Percentiles rank a stretch among this genome's conserved stretches.
Evolutionary conservation across 371 early-diverging fungal species (phyloP).

Genomic region (Umbelopsis sp.): DNA sequence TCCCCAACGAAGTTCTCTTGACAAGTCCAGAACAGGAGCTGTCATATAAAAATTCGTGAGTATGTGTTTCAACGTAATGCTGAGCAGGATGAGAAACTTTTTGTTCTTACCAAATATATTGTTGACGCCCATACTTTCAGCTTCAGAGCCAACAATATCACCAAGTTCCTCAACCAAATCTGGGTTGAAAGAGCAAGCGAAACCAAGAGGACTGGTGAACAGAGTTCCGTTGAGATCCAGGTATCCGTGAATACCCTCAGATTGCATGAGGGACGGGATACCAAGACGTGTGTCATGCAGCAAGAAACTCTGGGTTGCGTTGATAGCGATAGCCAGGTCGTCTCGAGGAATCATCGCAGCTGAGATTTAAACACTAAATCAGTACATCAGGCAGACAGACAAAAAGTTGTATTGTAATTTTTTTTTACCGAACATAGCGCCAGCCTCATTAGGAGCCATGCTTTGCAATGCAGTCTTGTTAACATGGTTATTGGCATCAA

Average conservation of each 20-base stretch:
- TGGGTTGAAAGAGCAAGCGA: constrained; percentile 27
- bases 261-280: constrained; percentile 30
- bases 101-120: constrained; percentile 26
- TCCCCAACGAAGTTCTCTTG: constrained; percentile 29
- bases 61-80: too few species aligned
- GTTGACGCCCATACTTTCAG: constrained; percentile 24
- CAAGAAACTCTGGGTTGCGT: constrained; percentile 27
- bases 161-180: constrained; percentile 23
- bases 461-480: constrained; percentile 21
- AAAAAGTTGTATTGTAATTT: too few species aligned
- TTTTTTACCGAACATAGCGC: constrained; percentile 24
- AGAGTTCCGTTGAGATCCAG: constrained; percentile 23
- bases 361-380: background rate
- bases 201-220: constrained; percentile 21
- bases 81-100: background rate
- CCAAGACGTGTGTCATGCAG: constrained; percentile 23
- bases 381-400: too few species aligned
- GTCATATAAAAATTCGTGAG: too few species aligned
- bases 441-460: constrained; percentile 12
- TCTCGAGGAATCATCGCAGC: constrained; percentile 25
- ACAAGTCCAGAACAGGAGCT: constrained; percentile 30
- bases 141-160: constrained; percentile 25
- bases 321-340: constrained; percentile 21
- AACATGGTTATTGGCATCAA: constrained; percentile 22
- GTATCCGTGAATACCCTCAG: constrained; percentile 31